Evolutionary conservation across 1,284 basidiomycete genomes (phyloP).

Genomic region (Cryptococcus amylolentus): DNA sequence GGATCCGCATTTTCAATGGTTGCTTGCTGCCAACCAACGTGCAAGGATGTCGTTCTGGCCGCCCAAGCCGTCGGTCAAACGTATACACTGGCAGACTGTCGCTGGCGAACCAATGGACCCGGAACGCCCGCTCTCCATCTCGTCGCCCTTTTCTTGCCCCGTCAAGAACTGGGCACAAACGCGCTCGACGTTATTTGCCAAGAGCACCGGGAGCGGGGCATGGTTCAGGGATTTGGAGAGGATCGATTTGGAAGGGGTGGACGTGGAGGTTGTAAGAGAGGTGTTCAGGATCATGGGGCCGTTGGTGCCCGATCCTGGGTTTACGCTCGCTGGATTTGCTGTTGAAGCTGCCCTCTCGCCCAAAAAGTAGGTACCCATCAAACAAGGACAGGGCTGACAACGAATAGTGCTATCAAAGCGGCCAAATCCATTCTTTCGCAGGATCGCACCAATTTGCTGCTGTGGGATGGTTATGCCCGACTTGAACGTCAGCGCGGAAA

Average conservation of each 20-base stretch:
- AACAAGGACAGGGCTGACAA: neutral
- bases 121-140: constrained; percentile 21
- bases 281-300: constrained; percentile 28
- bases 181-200: constrained; percentile 23
- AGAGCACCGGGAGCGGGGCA: neutral
- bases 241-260: constrained; percentile 31
- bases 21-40: constrained; percentile 14
- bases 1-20: constrained; percentile 48
- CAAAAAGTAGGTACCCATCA: constrained; percentile 25
- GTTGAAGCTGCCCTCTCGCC: constrained; percentile 38
- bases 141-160: constrained; percentile 28
- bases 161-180: constrained; percentile 37
- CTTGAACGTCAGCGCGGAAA: constrained; percentile 71
- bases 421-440: constrained; percentile 67
- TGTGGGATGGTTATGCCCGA: constrained; percentile 78
- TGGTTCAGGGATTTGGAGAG: constrained; percentile 47
- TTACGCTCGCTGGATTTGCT: constrained; percentile 46
- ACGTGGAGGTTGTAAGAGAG: constrained; percentile 37
- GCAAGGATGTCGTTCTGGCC: constrained; percentile 40
- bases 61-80: neutral
- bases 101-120: constrained; percentile 50
- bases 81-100: constrained; percentile 39
- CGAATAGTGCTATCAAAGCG: constrained; percentile 53
- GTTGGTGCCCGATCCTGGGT: constrained; percentile 41
- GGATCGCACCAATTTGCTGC: constrained; percentile 62